Evolutionary conservation across 306 rosid species (phyloP).

Genomic region (Vachellia collinsii): DNA sequence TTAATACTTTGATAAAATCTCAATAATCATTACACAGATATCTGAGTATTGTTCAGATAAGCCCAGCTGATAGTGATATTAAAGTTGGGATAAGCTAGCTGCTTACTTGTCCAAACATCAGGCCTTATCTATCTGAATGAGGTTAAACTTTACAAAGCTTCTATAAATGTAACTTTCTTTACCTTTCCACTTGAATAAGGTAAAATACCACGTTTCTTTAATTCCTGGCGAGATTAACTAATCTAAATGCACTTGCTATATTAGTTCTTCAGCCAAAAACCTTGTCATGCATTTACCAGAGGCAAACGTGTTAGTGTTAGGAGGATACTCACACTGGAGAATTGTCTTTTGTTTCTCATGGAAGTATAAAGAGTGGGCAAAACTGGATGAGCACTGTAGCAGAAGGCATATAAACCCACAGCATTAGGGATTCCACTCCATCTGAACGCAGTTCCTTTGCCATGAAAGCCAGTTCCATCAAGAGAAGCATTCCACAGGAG

Average conservation of each 20-base stretch:
- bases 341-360: constrained; percentile 75
- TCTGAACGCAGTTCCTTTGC: constrained; percentile 47
- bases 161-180: too few relatives aligned
- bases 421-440: constrained; percentile 68
- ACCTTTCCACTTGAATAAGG: too few relatives aligned
- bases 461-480: constrained; percentile 78
- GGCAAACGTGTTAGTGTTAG: background rate
- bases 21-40: too few relatives aligned
- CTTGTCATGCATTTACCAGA: background rate
- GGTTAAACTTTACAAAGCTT: too few relatives aligned
- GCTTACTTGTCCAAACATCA: background rate
- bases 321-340: constrained; percentile 57
- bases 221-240: too few relatives aligned
- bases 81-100: background rate
- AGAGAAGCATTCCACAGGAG: constrained; percentile 67
- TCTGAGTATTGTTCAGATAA: too few relatives aligned
- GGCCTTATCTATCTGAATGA: background rate
- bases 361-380: constrained; percentile 78
- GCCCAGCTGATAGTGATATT: too few relatives aligned
- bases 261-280: background rate
- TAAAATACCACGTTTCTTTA: too few relatives aligned
- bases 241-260: background rate
- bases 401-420: constrained; percentile 70
- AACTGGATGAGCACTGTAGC: constrained; percentile 84
- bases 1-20: too few relatives aligned